phyloP scores from a whole-genome alignment of 768 basidiomycete genomes.

The Phanerochaete sordida region DNA sequence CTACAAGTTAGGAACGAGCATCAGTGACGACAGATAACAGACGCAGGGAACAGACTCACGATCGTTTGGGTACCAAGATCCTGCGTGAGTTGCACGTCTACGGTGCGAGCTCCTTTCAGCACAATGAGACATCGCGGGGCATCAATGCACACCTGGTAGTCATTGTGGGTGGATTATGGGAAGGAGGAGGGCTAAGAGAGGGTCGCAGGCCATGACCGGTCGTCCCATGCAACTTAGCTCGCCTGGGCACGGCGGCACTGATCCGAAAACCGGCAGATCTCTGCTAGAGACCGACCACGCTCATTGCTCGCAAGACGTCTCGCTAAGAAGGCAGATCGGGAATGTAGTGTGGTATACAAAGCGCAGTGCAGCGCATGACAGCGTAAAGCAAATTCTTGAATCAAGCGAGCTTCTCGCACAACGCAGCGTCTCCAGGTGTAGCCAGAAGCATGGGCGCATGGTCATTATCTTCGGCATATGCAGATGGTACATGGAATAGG shows the following conservation, averaged over 20 bases:
- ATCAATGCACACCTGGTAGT: neutral
- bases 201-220: neutral
- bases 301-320: too few relatives aligned
- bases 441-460: slow-evolving; percentile 46
- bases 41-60: slow-evolving; percentile 35
- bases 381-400: too few relatives aligned
- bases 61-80: slow-evolving; percentile 82
- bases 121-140: neutral
- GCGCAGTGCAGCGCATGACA: too few relatives aligned
- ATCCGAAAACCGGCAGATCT: neutral
- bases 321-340: too few relatives aligned
- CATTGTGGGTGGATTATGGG: neutral
- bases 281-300: too few relatives aligned
- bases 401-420: too few relatives aligned
- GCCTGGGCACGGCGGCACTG: neutral
- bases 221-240: neutral
- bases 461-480: slow-evolving; percentile 47
- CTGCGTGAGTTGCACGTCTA: slow-evolving; percentile 77
- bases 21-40: neutral
- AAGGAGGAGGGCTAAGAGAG: neutral
- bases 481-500: slow-evolving; percentile 46
- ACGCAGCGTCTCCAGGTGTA: slow-evolving; percentile 1
- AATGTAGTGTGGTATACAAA: too few relatives aligned
- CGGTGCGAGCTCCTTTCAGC: neutral
- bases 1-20: slow-evolving; percentile 33